Base-by-base conservation (phyloP, 768 basidiomycete species). In the Trametes maxima region DNA sequence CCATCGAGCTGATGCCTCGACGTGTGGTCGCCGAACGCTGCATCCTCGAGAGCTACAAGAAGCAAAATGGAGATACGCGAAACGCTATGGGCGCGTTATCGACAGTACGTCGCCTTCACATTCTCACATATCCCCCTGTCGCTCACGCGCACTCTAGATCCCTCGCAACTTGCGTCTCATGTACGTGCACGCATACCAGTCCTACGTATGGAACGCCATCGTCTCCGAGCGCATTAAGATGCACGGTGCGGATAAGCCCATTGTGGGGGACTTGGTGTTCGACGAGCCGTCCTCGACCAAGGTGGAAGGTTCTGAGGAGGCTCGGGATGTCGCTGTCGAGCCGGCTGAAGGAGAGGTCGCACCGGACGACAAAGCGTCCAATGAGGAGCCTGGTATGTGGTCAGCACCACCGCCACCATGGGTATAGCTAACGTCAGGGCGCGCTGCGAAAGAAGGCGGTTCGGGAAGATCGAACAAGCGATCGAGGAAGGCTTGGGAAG, bases 181-280 rank as follows among this genome's bases (percentile, higher is more conserved):
- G 92, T 99, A 98, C 73, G 87, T 98, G 56, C 97, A 99, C 74
- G 95, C 95, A 33, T 99, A 98, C 72, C 97, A 99, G 73, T 95
- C 93, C 16, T 99, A 98, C 68, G 88, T 98, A 36, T 99, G 96
- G 96, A 99, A 99, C 75, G 87, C 94, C 48, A 88, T 98, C 57
- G 93, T 95, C 42, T 98, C 95, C 3, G 94, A 98, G 74, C 89
- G 97, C 13, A 87, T 98, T 69, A 86, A 85, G 60, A 79, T 81
- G 49, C 87, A 87, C 68, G 94, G 95, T 33, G 77, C 82, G 52
- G 83, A 88, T 52, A 80, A 82, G 61, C 87, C 93, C 1, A 81
- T 95, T 46, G 85, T 85, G 6, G 97, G 97, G 0, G 97, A 99
- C 71, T 80, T 98, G n/a, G 92, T 98, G 16, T 90, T 88, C 65